phyloP scores from a whole-genome alignment of 2,329 filamentous ascomycete species.

The Aureobasidium sp. region DNA sequence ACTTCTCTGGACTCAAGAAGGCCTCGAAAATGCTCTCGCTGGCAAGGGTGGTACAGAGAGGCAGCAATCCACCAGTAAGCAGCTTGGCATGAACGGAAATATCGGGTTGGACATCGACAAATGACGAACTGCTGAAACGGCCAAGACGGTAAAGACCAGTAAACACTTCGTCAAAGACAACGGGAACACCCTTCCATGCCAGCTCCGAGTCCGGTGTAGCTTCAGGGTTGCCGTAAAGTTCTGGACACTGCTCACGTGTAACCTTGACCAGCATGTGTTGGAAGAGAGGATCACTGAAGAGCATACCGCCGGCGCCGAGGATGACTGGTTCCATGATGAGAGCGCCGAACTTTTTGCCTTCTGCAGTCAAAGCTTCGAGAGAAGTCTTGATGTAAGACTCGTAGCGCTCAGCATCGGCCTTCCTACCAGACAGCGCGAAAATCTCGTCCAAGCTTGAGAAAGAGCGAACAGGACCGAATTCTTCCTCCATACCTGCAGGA shows the following conservation, averaged over 20 bases:
- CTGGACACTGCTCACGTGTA: slow-evolving; percentile 41
- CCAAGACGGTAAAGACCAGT: slow-evolving; percentile 78
- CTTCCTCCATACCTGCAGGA: slow-evolving; percentile 41
- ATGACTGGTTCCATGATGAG: slow-evolving; percentile 74
- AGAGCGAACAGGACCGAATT: slow-evolving; percentile 37
- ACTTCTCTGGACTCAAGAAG: slow-evolving; percentile 65
- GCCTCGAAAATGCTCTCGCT: slow-evolving; percentile 64
- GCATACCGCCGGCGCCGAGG: slow-evolving; percentile 76
- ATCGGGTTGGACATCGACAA: slow-evolving; percentile 61
- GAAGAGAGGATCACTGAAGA: slow-evolving; percentile 74
- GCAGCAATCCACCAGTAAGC: slow-evolving; percentile 70
- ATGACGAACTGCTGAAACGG: slow-evolving; percentile 59
- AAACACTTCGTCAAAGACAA: slow-evolving; percentile 83
- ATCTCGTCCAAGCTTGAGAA: slow-evolving; percentile 47
- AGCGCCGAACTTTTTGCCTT: slow-evolving; percentile 64
- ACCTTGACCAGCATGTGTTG: slow-evolving; percentile 62
- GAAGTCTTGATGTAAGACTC: slow-evolving; percentile 49
- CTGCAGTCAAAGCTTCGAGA: slow-evolving; percentile 44
- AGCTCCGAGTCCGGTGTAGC: not conserved
- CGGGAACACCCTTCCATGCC: slow-evolving; percentile 64
- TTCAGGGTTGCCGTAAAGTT: not conserved
- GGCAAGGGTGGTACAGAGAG: slow-evolving; percentile 67
- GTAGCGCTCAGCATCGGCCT: slow-evolving; percentile 43
- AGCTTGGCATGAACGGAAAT: slow-evolving; percentile 78
- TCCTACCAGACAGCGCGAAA: slow-evolving; percentile 50